These are phyloP conservation scores for Castanea crenata DNA, from an alignment of 306 rosid species.

Conservation along the genomic window DNA sequence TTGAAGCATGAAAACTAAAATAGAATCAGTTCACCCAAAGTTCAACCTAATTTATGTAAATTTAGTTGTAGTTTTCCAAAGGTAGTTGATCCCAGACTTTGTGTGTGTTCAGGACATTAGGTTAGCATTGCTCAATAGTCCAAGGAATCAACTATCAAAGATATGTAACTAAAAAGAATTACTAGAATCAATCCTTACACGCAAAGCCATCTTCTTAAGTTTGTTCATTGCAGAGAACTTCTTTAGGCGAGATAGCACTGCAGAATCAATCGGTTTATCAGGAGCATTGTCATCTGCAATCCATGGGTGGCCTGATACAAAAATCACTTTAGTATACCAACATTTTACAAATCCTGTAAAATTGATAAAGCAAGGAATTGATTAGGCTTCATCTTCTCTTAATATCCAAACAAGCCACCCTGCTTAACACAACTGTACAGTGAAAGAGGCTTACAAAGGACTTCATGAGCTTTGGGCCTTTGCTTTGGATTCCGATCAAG, in stretches of 20 bases:
- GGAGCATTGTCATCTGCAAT: slow-evolving; percentile 61
- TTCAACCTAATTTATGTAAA: no score
- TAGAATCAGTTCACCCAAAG: no score
- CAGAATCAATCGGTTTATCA: slow-evolving; percentile 62
- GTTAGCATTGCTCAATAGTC: no score
- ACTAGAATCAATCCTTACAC: slow-evolving; percentile 33
- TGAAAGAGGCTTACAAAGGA: slow-evolving; percentile 8
- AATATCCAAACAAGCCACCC: background rate
- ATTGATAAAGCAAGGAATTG: background rate
- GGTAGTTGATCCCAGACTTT: no score
- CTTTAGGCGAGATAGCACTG: slow-evolving; percentile 55
- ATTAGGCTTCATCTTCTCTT: background rate
- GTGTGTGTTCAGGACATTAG: no score
- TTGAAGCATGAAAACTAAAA: no score
- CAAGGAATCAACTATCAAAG: no score
- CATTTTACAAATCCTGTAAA: background rate
- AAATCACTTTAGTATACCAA: background rate
- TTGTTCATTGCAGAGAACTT: slow-evolving; percentile 67
- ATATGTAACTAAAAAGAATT: no score
- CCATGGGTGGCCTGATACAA: slow-evolving; percentile 63
- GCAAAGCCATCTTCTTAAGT: slow-evolving; percentile 64
- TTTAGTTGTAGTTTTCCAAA: no score
- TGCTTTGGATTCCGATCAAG: slow-evolving; percentile 31
- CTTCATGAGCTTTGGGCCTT: slow-evolving; percentile 16
- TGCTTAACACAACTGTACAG: background rate